phyloP scores from a whole-genome alignment of 225 moss, liverwort and hornwort species.

The Physcomitrellopsis africana region DNA sequence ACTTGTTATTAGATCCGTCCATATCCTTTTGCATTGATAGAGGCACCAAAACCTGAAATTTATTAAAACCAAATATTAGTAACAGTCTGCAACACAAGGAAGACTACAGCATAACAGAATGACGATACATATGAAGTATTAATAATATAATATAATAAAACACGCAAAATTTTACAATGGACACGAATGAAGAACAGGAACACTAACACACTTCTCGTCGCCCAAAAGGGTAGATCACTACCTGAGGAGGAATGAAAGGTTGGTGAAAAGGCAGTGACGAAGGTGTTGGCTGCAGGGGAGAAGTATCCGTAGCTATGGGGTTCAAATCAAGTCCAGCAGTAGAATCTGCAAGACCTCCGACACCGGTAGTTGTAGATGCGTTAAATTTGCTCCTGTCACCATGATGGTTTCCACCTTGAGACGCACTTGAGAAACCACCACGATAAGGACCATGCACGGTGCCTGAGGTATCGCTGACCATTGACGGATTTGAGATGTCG shows the following conservation, averaged over 20 bases:
- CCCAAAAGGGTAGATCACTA: neutral
- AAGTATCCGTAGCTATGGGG: conserved; percentile 35
- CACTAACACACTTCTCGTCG: too few relatives aligned
- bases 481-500: conserved; percentile 40
- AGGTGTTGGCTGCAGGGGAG: conserved; percentile 25
- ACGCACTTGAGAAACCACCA: conserved; percentile 35
- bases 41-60: conserved; percentile 77
- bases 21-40: conserved; percentile 85
- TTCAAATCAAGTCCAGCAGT: conserved; percentile 60
- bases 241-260: conserved; percentile 82
- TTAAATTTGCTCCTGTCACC: conserved; percentile 48
- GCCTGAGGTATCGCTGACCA: conserved; percentile 43
- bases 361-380: conserved; percentile 42
- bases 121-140: too few relatives aligned
- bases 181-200: too few relatives aligned
- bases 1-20: conserved; percentile 22
- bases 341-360: conserved; percentile 54
- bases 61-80: too few relatives aligned
- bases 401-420: conserved; percentile 36
- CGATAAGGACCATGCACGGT: conserved; percentile 56
- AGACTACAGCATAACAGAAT: too few relatives aligned
- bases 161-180: too few relatives aligned
- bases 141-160: too few relatives aligned
- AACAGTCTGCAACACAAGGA: too few relatives aligned
- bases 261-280: conserved; percentile 62